Evolutionary conservation across 2,329 filamentous ascomycete genomes (phyloP), one percentile per base, ranked within the genome.

Genomic region (Ilyonectria mors-panacis): DNA sequence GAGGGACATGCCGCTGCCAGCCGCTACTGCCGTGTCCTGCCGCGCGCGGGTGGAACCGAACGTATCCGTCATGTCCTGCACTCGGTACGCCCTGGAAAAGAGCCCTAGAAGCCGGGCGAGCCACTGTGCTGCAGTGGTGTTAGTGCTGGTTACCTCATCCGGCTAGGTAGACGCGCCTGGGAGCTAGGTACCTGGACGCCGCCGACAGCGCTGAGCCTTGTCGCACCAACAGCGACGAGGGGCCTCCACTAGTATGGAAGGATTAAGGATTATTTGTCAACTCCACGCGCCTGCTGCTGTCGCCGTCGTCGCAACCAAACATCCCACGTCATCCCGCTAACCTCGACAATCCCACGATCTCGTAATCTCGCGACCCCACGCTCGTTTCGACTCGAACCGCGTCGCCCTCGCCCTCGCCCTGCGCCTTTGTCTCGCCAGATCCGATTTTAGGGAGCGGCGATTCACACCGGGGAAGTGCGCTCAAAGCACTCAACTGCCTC

Each of bases 1-100:
- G 17, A 59, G 58, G n/a, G 64, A 72, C 73, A 65, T 61, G 70
- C 74, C 74, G 74, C 62, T 54, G 72, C 72, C 72, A 76, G 64
- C 74, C 74, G 73, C 54, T 61, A 64, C 68, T 71, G 63, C 72
- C 72, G 73, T 55, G 30, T 69, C 70, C 56, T 63, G 70, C 74
- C 72, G 74, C 56, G 57, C 57, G 70, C 58, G 15, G 33, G 53
- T 58, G 61, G 65, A 67, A 55, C 59, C 65, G 44, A 50, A 63
- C 53, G 70, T 72, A 73, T 58, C 67, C 50, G 63, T 62, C 15
- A 63, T 59, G 55, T 67, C 51, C 28, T 37, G 37, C 26, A 26
- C 21, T 26, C 26, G 26, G 47, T 8, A 21, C 21, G 48, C 21
- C 50, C 57, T 57, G 21, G 55, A 50, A 51, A 51, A 17, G 35